phyloP scores from a whole-genome alignment of 345 rosid species.

The Stellera chamaejasme region DNA sequence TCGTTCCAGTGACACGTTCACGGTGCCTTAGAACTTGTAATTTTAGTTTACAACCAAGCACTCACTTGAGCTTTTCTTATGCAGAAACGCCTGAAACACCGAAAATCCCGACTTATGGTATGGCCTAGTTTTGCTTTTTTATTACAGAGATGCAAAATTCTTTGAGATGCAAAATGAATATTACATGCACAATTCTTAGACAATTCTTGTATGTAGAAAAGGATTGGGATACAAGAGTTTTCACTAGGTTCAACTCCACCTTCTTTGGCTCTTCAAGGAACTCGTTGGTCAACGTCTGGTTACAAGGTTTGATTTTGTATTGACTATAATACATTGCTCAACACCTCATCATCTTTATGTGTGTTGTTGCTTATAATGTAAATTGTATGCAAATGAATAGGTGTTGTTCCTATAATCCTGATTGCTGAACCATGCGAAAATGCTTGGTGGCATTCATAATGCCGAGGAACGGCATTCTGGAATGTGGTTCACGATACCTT shows the following conservation, averaged over 20 bases:
- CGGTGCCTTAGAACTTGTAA: background rate
- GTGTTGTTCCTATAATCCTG: no score
- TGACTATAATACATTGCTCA: background rate
- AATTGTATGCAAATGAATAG: no score
- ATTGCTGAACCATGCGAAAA: no score
- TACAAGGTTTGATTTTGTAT: conserved; percentile 52
- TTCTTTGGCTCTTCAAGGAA: conserved; percentile 60
- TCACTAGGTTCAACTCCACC: conserved; percentile 76
- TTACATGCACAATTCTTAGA: conserved; percentile 6
- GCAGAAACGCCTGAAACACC: conserved; percentile 74
- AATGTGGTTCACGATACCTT: no score
- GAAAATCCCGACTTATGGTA: conserved; percentile 62
- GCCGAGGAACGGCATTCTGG: no score
- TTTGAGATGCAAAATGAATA: conserved; percentile 7
- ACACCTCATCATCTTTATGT: no score
- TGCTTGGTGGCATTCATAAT: no score
- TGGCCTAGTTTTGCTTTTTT: conserved; percentile 16
- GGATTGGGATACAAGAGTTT: conserved; percentile 61
- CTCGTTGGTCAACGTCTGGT: conserved; percentile 61
- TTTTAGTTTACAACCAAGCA: no score
- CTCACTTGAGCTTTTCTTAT: background rate
- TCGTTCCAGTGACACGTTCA: no score
- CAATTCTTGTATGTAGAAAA: conserved; percentile 37
- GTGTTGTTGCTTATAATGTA: background rate
- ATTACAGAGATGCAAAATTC: background rate